Base-by-base conservation (phyloP, 345 rosid genomes). In the Eucalyptus erythrocorys region DNA sequence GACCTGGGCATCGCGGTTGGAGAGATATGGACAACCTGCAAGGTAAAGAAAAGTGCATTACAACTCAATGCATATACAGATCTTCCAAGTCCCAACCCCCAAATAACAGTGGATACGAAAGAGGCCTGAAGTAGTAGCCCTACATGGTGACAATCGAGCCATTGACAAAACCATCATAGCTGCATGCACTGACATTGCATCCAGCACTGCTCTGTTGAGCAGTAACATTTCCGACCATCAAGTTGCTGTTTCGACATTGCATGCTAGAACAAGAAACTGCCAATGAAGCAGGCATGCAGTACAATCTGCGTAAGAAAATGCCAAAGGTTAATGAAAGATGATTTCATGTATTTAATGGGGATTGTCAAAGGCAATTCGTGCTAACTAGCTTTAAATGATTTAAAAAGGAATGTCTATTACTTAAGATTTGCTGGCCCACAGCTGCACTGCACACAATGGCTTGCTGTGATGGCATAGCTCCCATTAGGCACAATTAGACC, bases 381-480 rank as follows among this genome's bases (percentile, higher is more conserved):
- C 49, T 79, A 40, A 76, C 82, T 37, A 21, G 82, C 82, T 37
- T 76, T 37, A 76, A 37, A 76, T 37, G 50, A 47, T 48, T 68
- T 82, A 22, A 87, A 48, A 34, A 59, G 17, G 45, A 66, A 17
- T 13, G 9, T 68, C 14, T 66, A 27, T 94, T 94, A 97, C 99
- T 96, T 94, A 89, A 91, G 98, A 91, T 93, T 96, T 88, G 96
- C 98, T 3, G 96, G 96, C 34, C 95, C 94, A 45, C 99, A 97
- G 68, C 98, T 96, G 96, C 99, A 97, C 90, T 97, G 99, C 89
- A 97, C 98, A 86, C 99, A 97, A 88, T 97, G 98, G 86, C 96
- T 96, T n/a, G 99, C 99, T 14, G 97, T 91, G 71, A 97, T 95
- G 37, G 97, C 97, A 88, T 97, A 97, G 91, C 98, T 96, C 66